Evolutionary conservation across 108 stramenopile species (phyloP), one percentile per base, ranked within the genome.

Genomic region (Pelagomonas calceolata): DNA sequence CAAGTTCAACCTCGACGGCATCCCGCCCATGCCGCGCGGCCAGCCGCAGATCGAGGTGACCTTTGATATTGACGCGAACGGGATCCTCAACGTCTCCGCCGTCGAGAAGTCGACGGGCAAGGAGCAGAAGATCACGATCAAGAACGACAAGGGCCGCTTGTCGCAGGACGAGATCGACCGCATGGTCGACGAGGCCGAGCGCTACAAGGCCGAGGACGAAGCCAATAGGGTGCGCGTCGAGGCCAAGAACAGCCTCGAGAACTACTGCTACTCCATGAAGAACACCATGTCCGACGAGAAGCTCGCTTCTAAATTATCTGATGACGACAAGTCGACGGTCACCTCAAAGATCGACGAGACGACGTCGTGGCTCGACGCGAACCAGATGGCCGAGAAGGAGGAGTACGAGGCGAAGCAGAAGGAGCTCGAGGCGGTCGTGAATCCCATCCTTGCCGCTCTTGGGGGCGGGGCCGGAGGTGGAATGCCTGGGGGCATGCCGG

Each of bases 111-210:
- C 92, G 39, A 98, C 97, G 60, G 97, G 97, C 70, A 98, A 98
- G 91, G 97, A 95, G 80, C 85, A 98, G 81, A 96, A 98, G 90
- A 98, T 98, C 80, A 98, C 97, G 84, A 98, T 98, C 85, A 98
- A 93, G 80, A 98, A 98, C 87, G 97, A 98, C 82, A 98, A 98
- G 91, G 94, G 95, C 60, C 94, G 95, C 80, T 86, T 98, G 32
- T 93, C 91, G 73, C 92, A 95, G 73, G 97, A 96, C 30, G 97
- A 98, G 80, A 97, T 98, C 81, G 95, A 98, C 77, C 89, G 95
- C 85, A 95, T 98, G 93, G 95, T 98, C 65, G 84, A 91, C 66
- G 97, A 98, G 81, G 97, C 95, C 45, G 97, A 98, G 89, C 81
- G 90, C 67, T 96, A 94, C 91, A 92, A 92, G 90, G 95, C 95